Conservation (phyloP, 2,329 filamentous ascomycete genomes). For the Cadophora sp. region DNA sequence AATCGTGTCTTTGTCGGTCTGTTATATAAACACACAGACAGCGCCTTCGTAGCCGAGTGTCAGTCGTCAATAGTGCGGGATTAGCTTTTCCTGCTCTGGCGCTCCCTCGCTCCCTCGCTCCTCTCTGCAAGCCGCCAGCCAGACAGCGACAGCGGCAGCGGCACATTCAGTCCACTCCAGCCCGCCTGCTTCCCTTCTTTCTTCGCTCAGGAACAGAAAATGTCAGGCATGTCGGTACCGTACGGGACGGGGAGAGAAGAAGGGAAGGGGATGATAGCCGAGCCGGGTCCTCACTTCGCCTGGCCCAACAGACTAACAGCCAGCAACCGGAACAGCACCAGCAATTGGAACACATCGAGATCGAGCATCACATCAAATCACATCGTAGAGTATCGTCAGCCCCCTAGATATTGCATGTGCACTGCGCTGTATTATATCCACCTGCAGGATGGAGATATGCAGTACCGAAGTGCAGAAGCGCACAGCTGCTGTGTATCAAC, state of each 20-base stretch:
- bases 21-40: neutral
- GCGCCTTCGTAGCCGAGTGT: neutral
- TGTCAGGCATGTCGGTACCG: too few species aligned
- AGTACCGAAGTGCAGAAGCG: too few species aligned
- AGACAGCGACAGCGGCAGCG: neutral
- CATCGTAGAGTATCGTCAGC: neutral
- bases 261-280: neutral
- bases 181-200: too few species aligned
- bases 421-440: too few species aligned
- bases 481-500: constrained; percentile 1
- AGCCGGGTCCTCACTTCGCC: neutral
- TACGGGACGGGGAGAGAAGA: neutral
- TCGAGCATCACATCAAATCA: neutral
- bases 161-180: neutral
- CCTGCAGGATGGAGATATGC: neutral
- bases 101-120: too few species aligned
- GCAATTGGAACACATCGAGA: neutral
- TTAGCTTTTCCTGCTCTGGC: neutral
- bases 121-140: neutral
- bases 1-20: too few species aligned
- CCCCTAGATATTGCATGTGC: neutral
- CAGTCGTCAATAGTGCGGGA: neutral
- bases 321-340: neutral
- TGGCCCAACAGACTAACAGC: neutral
- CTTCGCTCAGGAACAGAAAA: neutral